Percentiles rank a stretch among this genome's conserved stretches.
phyloP scores from a whole-genome alignment of 2,329 filamentous ascomycete genomes.

The Teratosphaeria nubilosa region DNA sequence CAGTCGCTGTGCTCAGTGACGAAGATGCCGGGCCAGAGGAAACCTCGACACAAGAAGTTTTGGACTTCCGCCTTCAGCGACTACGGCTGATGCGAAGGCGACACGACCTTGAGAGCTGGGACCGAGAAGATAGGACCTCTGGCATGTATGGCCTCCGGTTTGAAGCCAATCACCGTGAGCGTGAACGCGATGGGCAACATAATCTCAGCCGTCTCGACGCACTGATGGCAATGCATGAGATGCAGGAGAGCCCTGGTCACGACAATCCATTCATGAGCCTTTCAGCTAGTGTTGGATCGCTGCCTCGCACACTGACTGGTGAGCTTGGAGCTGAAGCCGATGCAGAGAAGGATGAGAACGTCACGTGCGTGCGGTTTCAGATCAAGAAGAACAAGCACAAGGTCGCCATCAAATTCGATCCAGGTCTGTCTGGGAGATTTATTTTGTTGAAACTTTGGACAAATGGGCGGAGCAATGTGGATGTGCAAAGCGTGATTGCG shows the following conservation, averaged over 20 bases:
- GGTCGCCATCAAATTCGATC: constrained; percentile 78
- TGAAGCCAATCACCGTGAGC: constrained; percentile 7
- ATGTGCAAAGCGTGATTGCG: constrained; percentile 76
- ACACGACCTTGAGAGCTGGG: constrained; percentile 16
- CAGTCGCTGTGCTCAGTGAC: constrained; percentile 19
- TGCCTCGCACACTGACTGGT: background rate
- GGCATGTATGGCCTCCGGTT: constrained; percentile 5
- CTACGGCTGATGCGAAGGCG: constrained; percentile 17
- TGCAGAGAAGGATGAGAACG: constrained; percentile 17
- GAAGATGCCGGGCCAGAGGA: constrained; percentile 24
- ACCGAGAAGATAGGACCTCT: constrained; percentile 12
- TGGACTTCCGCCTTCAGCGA: constrained; percentile 23
- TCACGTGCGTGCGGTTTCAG: constrained; percentile 63
- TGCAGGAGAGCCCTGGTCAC: constrained; percentile 11
- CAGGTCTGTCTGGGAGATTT: constrained; percentile 59
- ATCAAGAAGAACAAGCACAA: constrained; percentile 74
- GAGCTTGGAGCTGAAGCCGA: constrained; percentile 3
- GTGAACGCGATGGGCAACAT: constrained; percentile 8
- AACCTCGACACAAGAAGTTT: constrained; percentile 21
- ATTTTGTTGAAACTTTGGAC: constrained; percentile 88
- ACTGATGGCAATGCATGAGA: constrained; percentile 17
- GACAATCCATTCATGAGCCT: background rate
- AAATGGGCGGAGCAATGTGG: constrained; percentile 65
- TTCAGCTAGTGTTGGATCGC: background rate
- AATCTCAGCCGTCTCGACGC: constrained; percentile 15